phyloP scores from a whole-genome alignment of 2,329 filamentous ascomycete genomes.

The Curvularia lunata region DNA sequence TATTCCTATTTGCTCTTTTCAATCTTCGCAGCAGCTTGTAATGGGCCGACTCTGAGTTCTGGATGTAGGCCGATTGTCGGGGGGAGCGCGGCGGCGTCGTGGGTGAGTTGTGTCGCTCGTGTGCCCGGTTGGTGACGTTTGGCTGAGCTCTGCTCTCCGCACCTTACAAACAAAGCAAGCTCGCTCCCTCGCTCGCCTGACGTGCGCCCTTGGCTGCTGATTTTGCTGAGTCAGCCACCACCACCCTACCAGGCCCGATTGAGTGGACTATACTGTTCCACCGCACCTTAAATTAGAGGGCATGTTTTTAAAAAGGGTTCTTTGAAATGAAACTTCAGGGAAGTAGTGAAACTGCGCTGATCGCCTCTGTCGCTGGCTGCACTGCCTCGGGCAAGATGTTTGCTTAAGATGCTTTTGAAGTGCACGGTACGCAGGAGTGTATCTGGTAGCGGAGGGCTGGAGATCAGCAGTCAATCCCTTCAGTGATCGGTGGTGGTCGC shows the following conservation, averaged over 20 bases:
- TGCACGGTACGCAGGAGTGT: background rate
- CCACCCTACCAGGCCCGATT: constrained; percentile 1
- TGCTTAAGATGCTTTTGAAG: background rate
- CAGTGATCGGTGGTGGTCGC: background rate
- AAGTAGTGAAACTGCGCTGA: background rate
- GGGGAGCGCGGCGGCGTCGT: background rate
- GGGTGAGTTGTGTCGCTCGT: constrained; percentile 9
- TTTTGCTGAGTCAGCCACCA: constrained; percentile 4
- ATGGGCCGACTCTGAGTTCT: background rate
- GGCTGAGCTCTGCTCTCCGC: constrained; percentile 17
- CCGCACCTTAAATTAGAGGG: background rate
- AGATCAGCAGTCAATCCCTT: background rate
- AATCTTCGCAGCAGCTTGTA: background rate
- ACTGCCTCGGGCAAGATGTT: background rate
- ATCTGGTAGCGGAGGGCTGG: background rate
- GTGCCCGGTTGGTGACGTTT: constrained; percentile 18
- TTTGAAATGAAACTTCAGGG: background rate
- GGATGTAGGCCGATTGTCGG: background rate
- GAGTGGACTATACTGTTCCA: constrained; percentile 6
- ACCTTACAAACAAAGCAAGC: constrained; percentile 16
- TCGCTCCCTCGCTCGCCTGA: constrained; percentile 13
- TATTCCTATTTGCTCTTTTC: constrained; percentile 4
- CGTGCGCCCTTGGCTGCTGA: constrained; percentile 10
- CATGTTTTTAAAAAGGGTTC: background rate
- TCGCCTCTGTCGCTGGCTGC: background rate